Evolutionary conservation across 148 eudicot species (phyloP), one percentile per base, ranked within the genome.

Genomic region (Arctostaphylos glauca): DNA sequence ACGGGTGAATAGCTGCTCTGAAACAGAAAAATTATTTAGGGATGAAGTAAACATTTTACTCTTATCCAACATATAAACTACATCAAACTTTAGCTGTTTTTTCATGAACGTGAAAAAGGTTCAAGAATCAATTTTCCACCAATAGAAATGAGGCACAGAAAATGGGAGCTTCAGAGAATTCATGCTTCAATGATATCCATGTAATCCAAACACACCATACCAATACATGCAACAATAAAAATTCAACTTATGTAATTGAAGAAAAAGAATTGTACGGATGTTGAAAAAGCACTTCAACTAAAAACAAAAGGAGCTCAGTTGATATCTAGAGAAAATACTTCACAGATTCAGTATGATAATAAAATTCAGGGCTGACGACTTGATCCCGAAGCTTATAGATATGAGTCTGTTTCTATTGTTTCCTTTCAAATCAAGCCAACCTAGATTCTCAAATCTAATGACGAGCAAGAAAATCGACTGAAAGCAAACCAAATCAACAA

Each of bases 281-380:
- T 86, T 12, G 86, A 79, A 82, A 74, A 71, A 81, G 49, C 80
- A 77, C 67, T 74, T 5, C 60, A 58, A 58, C 18, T n/a, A n/a
- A n/a, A n/a, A n/a, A n/a, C n/a, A n/a, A n/a, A 77, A 60, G 46
- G 81, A 80, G 70, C 71, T 66, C 3, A 58, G 10, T 38, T 53
- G 49, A 10, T 56, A 75, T 75, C 80, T 23, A 59, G 16, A 76
- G 47, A 80, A 31, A 48, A 25, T 47, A 68, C 46, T 84, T 50
- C 64, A 13, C 76, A 49, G 41, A 48, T 74, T 53, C 31, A 78
- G 68, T 47, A 68, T 46, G 60, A 84, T 46, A 81, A 66, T 18
- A 52, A 58, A 84, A 56, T 79, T 72, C 88, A 89, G 93, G 90
- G 88, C 93, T 84, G 87, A 76, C 85, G 14, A 82, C 93, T 89